Evolutionary conservation across 192 early-diverging fungal species (phyloP), one percentile per base, ranked within the genome.

Genomic region (Glomus cerebriforme): DNA sequence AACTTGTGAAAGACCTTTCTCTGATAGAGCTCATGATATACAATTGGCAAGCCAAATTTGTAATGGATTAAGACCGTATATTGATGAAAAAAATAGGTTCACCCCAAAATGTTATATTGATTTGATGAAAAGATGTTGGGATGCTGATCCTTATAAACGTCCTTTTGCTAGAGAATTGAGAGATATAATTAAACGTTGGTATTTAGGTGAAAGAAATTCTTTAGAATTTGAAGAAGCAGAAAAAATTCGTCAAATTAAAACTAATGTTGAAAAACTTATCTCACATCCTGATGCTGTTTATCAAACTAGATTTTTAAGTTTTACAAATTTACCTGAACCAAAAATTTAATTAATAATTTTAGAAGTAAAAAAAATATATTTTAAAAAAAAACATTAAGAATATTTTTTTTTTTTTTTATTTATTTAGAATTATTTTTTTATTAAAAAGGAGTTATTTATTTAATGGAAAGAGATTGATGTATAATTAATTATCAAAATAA

Each of bases 1-100:
- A 12, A 77, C 79, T 19, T 81, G 82, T 45, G 37, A 82, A 26
- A 80, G 73, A 32, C 85, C 85, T 19, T 83, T 83, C 19, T 32
- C 32, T 7, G 31, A 78, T 35, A 24, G 13, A 22, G 49, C 66
- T 69, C 64, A 78, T 69, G 29, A 69, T 24, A 4, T 13, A 22
- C 15, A 34, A 66, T 15, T 69, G 19, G 65, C 64, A 12, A 29
- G 24, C n/a, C 17, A 67, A 59, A 67, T 69, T 17, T 54, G 45
- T 58, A 37, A 66, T 13, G 77, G 66, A n/a, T 49, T 37, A 32
- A 47, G 45, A 27, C 66, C 66, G 2, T 54, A 17, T 54, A 54
- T 22, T 54, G 5, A 19, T 54, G 27, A 17, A 37, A n/a, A 22
- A 10, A 7, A 35, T 24, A 32, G 7, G 47, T 17, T 22, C 26